A percentile compares a stretch with the other conserved stretches of the same genome.
Evolutionary conservation across 2,329 filamentous ascomycete species (phyloP).

Genomic region (Bipolaris zeicola): DNA sequence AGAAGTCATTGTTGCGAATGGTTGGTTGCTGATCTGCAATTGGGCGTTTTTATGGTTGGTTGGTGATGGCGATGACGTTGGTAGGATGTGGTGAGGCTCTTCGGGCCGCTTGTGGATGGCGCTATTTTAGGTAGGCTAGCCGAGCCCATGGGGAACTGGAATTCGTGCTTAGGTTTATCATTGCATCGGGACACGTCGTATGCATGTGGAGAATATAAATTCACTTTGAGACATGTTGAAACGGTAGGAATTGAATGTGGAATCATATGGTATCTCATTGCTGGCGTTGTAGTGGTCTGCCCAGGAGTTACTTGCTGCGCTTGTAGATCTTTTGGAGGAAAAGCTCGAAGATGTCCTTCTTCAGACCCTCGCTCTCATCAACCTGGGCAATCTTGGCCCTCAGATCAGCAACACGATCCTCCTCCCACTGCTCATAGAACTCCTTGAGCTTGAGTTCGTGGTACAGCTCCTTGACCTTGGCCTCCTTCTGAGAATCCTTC

Average conservation of each 20-base stretch:
- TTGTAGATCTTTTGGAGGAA: slow-evolving; percentile 99
- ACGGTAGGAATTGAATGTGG: background rate
- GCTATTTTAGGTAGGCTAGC: slow-evolving; percentile 9
- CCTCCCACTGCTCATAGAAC: slow-evolving; percentile 87
- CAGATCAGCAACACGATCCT: slow-evolving; percentile 81
- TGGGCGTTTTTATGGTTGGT: background rate
- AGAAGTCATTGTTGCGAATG: slow-evolving; percentile 24
- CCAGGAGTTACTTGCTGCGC: slow-evolving; percentile 75
- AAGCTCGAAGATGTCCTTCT: slow-evolving; percentile 85
- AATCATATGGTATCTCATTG: slow-evolving; percentile 1
- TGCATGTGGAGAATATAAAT: background rate
- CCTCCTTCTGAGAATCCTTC: slow-evolving; percentile 84
- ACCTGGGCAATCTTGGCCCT: slow-evolving; percentile 74
- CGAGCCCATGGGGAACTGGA: slow-evolving; percentile 3
- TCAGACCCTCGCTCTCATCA: slow-evolving; percentile 86
- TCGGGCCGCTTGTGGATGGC: slow-evolving; percentile 1
- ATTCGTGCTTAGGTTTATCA: background rate
- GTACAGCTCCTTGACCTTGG: slow-evolving; percentile 85
- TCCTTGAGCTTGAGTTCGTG: slow-evolving; percentile 83
- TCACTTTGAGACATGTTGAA: background rate
- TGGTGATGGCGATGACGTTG: slow-evolving; percentile 1
- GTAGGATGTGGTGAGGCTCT: slow-evolving; percentile 4
- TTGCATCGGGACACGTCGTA: background rate
- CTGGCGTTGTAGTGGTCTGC: background rate
- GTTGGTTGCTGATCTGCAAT: background rate